These are phyloP conservation scores for Penicillium paneum DNA, from an alignment of 2,329 filamentous ascomycete species.

Conservation along the genomic window DNA sequence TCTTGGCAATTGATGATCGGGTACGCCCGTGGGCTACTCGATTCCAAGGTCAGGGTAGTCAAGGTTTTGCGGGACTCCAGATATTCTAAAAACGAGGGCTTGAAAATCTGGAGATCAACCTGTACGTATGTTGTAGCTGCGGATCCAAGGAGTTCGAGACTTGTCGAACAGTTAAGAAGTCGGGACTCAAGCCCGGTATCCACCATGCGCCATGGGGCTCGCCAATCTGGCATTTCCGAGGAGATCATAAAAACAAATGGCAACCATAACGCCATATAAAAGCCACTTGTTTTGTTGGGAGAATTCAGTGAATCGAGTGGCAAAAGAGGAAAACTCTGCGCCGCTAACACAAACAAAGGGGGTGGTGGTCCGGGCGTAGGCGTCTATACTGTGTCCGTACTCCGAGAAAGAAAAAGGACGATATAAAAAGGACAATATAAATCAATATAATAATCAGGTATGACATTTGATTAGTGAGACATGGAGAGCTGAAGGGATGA, in stretches of 20 bases:
- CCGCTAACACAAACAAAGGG: slow-evolving; percentile 14
- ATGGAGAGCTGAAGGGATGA: slow-evolving; percentile 16
- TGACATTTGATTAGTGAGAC: slow-evolving; percentile 10
- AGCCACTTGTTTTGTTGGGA: slow-evolving; percentile 11
- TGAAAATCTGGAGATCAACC: slow-evolving; percentile 13
- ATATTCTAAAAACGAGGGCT: neutral
- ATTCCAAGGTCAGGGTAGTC: no score
- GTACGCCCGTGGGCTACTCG: neutral
- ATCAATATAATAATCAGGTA: neutral
- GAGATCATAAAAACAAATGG: neutral
- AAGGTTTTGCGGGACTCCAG: slow-evolving; percentile 9
- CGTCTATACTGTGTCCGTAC: neutral
- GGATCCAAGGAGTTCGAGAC: neutral
- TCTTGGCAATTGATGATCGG: slow-evolving; percentile 6
- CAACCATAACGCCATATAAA: neutral
- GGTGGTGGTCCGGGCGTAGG: slow-evolving; percentile 14
- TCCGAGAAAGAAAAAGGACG: neutral
- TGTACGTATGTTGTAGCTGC: no score
- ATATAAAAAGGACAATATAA: neutral
- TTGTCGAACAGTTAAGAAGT: slow-evolving; percentile 11
- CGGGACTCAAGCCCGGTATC: slow-evolving; percentile 3
- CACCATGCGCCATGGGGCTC: neutral
- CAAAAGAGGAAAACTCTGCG: slow-evolving; percentile 18
- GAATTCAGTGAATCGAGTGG: slow-evolving; percentile 8
- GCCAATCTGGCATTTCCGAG: neutral